Evolutionary conservation across 2,329 filamentous ascomycete species (phyloP).

Genomic region (Exophiala bonariae): DNA sequence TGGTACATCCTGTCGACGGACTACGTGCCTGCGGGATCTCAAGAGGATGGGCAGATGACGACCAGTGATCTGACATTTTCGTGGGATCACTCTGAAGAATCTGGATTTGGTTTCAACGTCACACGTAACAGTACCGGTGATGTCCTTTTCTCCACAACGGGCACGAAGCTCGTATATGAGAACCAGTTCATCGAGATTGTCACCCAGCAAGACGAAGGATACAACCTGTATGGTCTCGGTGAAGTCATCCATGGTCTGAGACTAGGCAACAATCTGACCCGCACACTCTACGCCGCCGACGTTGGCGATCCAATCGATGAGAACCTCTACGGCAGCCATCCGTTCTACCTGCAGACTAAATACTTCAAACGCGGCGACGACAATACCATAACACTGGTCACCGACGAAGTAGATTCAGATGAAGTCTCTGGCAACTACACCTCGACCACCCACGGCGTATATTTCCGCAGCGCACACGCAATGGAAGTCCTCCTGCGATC

Average conservation of each 20-base stretch:
- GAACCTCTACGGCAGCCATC: constrained; percentile 76
- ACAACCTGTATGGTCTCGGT: constrained; percentile 74
- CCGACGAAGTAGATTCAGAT: constrained; percentile 47
- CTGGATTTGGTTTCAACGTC: constrained; percentile 58
- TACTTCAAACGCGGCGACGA: constrained; percentile 62
- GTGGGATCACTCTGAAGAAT: constrained; percentile 53
- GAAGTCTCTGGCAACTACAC: constrained; percentile 56
- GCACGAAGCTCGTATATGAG: constrained; percentile 67
- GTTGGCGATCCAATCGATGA: constrained; percentile 61
- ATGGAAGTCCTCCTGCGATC: constrained; percentile 69
- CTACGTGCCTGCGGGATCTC: constrained; percentile 58
- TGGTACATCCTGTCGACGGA: constrained; percentile 68
- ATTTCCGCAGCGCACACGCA: constrained; percentile 72
- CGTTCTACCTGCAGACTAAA: constrained; percentile 76
- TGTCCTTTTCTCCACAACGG: constrained; percentile 66
- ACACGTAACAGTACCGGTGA: constrained; percentile 62
- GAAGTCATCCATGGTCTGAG: constrained; percentile 71
- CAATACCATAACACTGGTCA: constrained; percentile 54
- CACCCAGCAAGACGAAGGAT: constrained; percentile 65
- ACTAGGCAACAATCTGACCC: constrained; percentile 71
- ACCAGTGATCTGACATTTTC: constrained; percentile 50
- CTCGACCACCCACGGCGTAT: constrained; percentile 69
- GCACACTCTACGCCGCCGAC: constrained; percentile 69
- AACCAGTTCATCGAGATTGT: constrained; percentile 77
- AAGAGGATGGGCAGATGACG: constrained; percentile 39